A percentile compares a stretch with the other conserved stretches of the same genome.
These are phyloP conservation scores for Beauveria brongniartii DNA, from an alignment of 2,329 filamentous ascomycete genomes.

Conservation along the genomic window DNA sequence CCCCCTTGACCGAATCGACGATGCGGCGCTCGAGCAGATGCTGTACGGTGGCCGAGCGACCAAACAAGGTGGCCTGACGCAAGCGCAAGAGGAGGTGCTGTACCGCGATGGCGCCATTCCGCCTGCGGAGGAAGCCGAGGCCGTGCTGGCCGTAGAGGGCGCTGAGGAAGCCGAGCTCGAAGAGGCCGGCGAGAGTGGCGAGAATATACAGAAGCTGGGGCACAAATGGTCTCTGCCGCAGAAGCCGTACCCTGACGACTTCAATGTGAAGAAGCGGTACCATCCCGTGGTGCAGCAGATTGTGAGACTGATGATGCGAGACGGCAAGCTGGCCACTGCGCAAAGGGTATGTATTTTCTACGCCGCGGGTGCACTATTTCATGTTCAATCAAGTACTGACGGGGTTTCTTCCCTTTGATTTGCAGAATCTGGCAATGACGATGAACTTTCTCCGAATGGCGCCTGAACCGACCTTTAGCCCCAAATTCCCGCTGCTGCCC, in stretches of 20 bases:
- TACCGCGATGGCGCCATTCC: slow-evolving; percentile 35
- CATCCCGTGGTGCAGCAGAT: slow-evolving; percentile 79
- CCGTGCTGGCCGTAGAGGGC: slow-evolving; percentile 19
- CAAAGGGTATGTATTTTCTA: slow-evolving; percentile 58
- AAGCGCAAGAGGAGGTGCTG: slow-evolving; percentile 36
- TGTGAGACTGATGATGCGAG: slow-evolving; percentile 81
- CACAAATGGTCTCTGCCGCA: slow-evolving; percentile 71
- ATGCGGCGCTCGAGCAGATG: slow-evolving; percentile 28
- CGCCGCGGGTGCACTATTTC: not conserved
- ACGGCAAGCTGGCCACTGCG: slow-evolving; percentile 86
- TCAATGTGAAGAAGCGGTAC: slow-evolving; percentile 71
- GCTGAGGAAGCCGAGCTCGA: slow-evolving; percentile 12
- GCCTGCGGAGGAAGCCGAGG: slow-evolving; percentile 25
- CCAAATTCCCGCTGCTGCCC: slow-evolving; percentile 62
- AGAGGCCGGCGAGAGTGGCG: not conserved
- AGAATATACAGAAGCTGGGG: slow-evolving; percentile 35
- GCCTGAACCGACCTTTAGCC: slow-evolving; percentile 67
- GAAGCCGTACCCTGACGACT: slow-evolving; percentile 52
- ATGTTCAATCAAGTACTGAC: not conserved
- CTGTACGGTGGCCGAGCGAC: slow-evolving; percentile 28
- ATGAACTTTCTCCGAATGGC: slow-evolving; percentile 79
- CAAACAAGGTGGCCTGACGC: slow-evolving; percentile 28
- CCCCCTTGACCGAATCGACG: slow-evolving; percentile 22
- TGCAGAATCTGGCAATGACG: slow-evolving; percentile 74
- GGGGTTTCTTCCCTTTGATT: not conserved